Evolutionary conservation across 169 alveolate genomes (phyloP).

Genomic region (Amoebophrya sp.): DNA sequence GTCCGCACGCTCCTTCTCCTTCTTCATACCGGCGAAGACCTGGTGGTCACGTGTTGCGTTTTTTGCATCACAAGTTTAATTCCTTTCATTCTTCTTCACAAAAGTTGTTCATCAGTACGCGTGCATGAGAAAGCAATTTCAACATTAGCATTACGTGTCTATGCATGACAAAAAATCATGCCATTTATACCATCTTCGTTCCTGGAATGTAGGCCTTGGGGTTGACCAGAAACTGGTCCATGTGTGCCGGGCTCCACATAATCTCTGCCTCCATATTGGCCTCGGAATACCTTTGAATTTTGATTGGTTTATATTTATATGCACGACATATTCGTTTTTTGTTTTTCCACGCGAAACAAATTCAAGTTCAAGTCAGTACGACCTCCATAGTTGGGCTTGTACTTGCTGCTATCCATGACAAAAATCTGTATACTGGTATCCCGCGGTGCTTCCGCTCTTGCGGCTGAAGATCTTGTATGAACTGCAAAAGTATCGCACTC

Average conservation of each 20-base stretch:
- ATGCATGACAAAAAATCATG: too few species aligned
- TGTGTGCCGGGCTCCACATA: constrained; percentile 81
- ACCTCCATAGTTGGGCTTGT: background rate
- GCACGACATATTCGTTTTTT: background rate
- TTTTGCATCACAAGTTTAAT: too few species aligned
- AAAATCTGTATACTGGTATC: constrained; percentile 21
- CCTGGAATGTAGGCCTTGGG: constrained; percentile 90
- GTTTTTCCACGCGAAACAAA: background rate
- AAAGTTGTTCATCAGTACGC: too few species aligned
- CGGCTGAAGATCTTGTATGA: constrained; percentile 24
- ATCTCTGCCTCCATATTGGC: constrained; percentile 76
- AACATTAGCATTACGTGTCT: too few species aligned
- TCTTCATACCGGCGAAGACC: constrained; percentile 86
- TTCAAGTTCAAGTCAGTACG: background rate
- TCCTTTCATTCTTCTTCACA: too few species aligned
- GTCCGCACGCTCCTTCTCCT: constrained; percentile 90
- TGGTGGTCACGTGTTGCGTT: too few species aligned
- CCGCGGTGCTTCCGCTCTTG: constrained; percentile 22
- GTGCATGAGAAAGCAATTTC: too few species aligned
- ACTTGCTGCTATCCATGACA: constrained; percentile 30
- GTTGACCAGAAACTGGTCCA: constrained; percentile 75
- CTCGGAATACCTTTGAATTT: constrained; percentile 73
- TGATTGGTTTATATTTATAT: constrained; percentile 41
- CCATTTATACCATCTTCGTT: constrained; percentile 89
- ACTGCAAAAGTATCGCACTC: too few species aligned